phyloP scores from a whole-genome alignment of 2,329 filamentous ascomycete genomes.

The Ophiognomonia clavigignenti-juglandacearum region DNA sequence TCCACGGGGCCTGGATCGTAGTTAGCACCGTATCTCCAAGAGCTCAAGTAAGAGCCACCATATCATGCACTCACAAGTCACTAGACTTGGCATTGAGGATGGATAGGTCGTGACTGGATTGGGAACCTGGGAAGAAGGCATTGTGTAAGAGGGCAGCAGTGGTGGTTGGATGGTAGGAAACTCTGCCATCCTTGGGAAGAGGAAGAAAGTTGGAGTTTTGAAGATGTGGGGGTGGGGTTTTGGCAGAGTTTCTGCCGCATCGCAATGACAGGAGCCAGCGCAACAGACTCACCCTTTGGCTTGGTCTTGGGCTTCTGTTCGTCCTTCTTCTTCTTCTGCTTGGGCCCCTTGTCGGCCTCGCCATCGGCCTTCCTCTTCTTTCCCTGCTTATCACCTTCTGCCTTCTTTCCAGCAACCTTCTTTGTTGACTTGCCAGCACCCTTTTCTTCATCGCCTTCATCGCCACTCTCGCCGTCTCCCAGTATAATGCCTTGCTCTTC shows the following conservation, averaged over 20 bases:
- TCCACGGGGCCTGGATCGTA: constrained; percentile 68
- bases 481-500: constrained; percentile 43
- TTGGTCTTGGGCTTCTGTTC: constrained; percentile 85
- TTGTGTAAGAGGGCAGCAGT: background rate
- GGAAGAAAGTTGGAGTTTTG: background rate
- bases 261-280: too few species aligned
- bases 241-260: too few species aligned
- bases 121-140: background rate
- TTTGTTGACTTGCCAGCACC: constrained; percentile 41
- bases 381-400: constrained; percentile 58
- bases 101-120: background rate
- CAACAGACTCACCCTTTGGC: constrained; percentile 66
- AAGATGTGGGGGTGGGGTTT: too few species aligned
- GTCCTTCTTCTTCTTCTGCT: constrained; percentile 93
- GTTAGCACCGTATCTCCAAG: background rate
- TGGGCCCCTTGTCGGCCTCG: constrained; percentile 76
- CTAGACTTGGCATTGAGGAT: too few species aligned
- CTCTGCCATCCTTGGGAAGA: constrained; percentile 2
- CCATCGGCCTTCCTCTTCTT: constrained; percentile 76
- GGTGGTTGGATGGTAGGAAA: background rate
- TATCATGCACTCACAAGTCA: too few species aligned
- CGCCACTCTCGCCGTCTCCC: constrained; percentile 41
- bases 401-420: constrained; percentile 63
- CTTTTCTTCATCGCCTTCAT: constrained; percentile 26
- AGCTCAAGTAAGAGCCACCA: too few species aligned